Evolutionary conservation across 495 filamentous ascomycete genomes (phyloP).

Genomic region (Daldinia caldariorum): DNA sequence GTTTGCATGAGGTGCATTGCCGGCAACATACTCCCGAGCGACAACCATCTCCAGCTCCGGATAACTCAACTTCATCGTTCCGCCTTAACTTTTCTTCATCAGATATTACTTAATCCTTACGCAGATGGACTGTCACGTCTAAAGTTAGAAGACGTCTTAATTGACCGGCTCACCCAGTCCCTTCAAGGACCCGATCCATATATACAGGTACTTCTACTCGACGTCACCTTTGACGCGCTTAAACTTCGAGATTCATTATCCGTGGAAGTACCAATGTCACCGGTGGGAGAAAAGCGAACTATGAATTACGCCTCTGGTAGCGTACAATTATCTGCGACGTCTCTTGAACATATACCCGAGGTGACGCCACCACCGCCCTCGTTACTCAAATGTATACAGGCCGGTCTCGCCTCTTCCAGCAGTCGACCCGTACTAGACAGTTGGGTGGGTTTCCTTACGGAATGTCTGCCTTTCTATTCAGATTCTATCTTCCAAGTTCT

Average conservation of each 20-base stretch:
- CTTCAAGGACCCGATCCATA: slow-evolving; percentile 69
- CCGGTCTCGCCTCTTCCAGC: slow-evolving; percentile 78
- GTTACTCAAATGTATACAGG: slow-evolving; percentile 82
- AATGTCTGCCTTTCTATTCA: slow-evolving; percentile 83
- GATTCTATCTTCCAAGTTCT: slow-evolving; percentile 88
- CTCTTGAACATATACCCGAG: slow-evolving; percentile 47
- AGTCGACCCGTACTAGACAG: slow-evolving; percentile 84
- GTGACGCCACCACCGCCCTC: slow-evolving; percentile 70
- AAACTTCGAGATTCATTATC: slow-evolving; percentile 68
- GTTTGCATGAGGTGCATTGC: slow-evolving; percentile 67
- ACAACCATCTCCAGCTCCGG: slow-evolving; percentile 50
- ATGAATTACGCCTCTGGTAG: slow-evolving; percentile 47
- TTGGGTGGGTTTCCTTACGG: slow-evolving; percentile 88
- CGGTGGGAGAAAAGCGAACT: slow-evolving; percentile 55
- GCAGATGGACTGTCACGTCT: slow-evolving; percentile 71
- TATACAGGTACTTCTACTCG: slow-evolving; percentile 78
- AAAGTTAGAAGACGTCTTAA: slow-evolving; percentile 75
- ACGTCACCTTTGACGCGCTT: slow-evolving; percentile 75
- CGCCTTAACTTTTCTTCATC: slow-evolving; percentile 75
- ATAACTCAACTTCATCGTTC: slow-evolving; percentile 72
- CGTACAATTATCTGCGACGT: slow-evolving; percentile 30
- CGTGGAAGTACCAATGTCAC: slow-evolving; percentile 55
- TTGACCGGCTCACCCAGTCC: slow-evolving; percentile 72
- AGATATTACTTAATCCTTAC: slow-evolving; percentile 77
- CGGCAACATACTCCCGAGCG: slow-evolving; percentile 53